These are phyloP conservation scores for Fraxinus anomala DNA, from an alignment of 257 asterid genomes.

Conservation along the genomic window DNA sequence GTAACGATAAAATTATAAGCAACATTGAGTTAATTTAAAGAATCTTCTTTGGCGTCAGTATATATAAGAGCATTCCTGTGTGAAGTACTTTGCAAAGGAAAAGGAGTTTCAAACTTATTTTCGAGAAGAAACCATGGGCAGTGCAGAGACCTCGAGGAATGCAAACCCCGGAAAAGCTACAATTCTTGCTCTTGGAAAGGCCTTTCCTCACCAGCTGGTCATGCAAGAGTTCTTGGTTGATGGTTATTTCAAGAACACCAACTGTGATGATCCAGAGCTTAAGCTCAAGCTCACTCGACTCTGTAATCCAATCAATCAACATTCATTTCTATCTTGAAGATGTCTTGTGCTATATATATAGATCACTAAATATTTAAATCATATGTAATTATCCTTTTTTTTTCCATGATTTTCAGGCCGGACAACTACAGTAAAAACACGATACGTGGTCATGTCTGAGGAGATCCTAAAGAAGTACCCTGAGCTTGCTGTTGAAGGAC, in stretches of 20 bases:
- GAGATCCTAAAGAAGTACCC: conserved; percentile 85
- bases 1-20: conserved; percentile 18
- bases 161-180: conserved; percentile 48
- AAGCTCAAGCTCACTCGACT: conserved; percentile 85
- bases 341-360: background rate
- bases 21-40: conserved; percentile 5
- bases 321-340: background rate
- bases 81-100: background rate
- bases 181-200: conserved; percentile 84
- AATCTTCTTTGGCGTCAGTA: conserved; percentile 3
- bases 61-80: conserved; percentile 25
- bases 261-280: conserved; percentile 75
- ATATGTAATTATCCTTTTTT: background rate
- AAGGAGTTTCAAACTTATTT: background rate
- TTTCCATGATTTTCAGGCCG: conserved; percentile 52
- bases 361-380: too few relatives aligned
- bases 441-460: conserved; percentile 96
- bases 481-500: conserved; percentile 79
- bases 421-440: conserved; percentile 88
- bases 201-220: conserved; percentile 95
- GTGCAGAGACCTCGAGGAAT: conserved; percentile 29
- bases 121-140: conserved; percentile 33
- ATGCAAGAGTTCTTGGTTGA: conserved; percentile 88
- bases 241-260: conserved; percentile 81
- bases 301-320: conserved; percentile 40